Evolutionary conservation across 257 asterid genomes (phyloP), one percentile per base, ranked within the genome.

Genomic region (Gentiana dahurica): DNA sequence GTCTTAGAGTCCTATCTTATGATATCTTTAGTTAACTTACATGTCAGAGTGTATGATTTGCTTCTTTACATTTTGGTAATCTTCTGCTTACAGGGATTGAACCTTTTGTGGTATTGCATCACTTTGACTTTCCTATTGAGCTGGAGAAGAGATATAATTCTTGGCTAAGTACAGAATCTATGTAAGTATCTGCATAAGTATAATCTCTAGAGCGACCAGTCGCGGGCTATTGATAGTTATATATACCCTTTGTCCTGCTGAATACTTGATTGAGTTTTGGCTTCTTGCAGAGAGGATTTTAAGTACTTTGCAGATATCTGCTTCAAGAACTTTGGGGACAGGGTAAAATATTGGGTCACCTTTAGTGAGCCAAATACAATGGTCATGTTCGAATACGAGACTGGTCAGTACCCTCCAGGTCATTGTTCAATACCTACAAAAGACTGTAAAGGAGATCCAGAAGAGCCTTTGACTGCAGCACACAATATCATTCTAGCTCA

Each of bases 271-370:
- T 46, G 44, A 39, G 5, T 37, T 38, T 10, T 8, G 2, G 39
- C 44, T 44, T 53, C 51, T 61, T 62, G 51, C 79, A 84, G 89
- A 86, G 77, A 74, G 8, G 94, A 84, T 55, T 81, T 81, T 33
- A 65, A 61, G 53, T 72, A 76, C 57, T 74, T 62, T 9, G 94
- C 84, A 41, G 76, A 76, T 12, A 47, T 71, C 32, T 84, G 94
- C 59, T 84, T 81, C 74, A 74, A 64, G 61, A 60, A 55, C 55
- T 78, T 84, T 51, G 89, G 84, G 8, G 77, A 74, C 52, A 56
- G 84, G 45, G 89, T 83, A 49, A 83, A 74, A 45, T 59, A 72
- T 33, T 83, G 89, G 93, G 68, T 59, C 33, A 80, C 89, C 43
- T 56, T 80, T 49, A 83, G 79, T 35, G 93, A 83, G 66, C 89